phyloP scores from a whole-genome alignment of 2,329 filamentous ascomycete species.

The Exutisphaerella laricina region DNA sequence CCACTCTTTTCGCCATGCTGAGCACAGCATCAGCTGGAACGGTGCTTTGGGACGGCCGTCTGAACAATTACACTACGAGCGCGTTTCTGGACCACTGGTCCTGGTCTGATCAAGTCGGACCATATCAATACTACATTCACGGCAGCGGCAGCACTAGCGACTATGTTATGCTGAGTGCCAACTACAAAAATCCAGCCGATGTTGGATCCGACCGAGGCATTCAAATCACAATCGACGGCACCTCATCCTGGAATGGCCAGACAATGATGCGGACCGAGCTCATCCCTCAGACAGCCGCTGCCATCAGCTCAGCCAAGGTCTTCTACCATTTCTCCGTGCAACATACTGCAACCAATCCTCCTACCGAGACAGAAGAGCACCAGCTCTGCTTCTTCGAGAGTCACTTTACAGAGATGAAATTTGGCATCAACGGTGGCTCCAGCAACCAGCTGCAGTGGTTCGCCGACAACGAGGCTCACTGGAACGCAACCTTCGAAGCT shows the following conservation, averaged over 20 bases:
- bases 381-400: constrained; percentile 61
- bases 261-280: constrained; percentile 68
- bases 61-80: constrained; percentile 54
- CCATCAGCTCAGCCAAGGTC: constrained; percentile 61
- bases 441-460: constrained; percentile 59
- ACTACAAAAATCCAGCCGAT: constrained; percentile 62
- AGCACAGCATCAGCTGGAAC: constrained; percentile 36
- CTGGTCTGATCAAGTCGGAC: constrained; percentile 62
- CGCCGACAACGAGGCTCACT: constrained; percentile 55
- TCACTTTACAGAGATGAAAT: constrained; percentile 71
- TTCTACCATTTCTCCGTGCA: constrained; percentile 69
- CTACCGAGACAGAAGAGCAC: constrained; percentile 59
- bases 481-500: constrained; percentile 56
- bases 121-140: constrained; percentile 74
- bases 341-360: constrained; percentile 54
- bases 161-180: constrained; percentile 57
- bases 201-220: constrained; percentile 57
- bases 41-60: constrained; percentile 60
- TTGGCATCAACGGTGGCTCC: constrained; percentile 53
- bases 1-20: constrained; percentile 20
- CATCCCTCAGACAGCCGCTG: constrained; percentile 62
- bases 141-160: constrained; percentile 51
- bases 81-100: constrained; percentile 51
- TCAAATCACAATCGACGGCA: constrained; percentile 60
- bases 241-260: constrained; percentile 66